These are phyloP conservation scores for Coemansia sp. DNA, from an alignment of 192 early-diverging fungal species.

Conservation along the genomic window DNA sequence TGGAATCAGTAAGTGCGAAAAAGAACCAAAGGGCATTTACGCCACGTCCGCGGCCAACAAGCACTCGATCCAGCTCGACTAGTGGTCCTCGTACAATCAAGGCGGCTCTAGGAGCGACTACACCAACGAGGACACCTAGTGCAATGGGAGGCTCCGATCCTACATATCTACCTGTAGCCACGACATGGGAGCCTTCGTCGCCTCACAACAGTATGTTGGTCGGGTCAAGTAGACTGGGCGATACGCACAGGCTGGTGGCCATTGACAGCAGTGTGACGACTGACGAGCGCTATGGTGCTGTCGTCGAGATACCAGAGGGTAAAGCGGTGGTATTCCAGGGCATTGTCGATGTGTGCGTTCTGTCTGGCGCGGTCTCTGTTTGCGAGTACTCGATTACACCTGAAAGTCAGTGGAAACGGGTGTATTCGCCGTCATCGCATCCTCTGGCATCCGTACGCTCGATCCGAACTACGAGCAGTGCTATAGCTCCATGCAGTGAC, in stretches of 20 bases:
- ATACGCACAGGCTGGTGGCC: neutral
- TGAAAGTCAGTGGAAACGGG: slow-evolving; percentile 31
- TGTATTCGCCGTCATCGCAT: slow-evolving; percentile 57
- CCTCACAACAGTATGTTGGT: slow-evolving; percentile 10
- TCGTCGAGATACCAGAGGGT: slow-evolving; percentile 23
- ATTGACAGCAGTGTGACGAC: slow-evolving; percentile 4
- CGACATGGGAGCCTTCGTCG: slow-evolving; percentile 20
- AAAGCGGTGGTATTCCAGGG: slow-evolving; percentile 43
- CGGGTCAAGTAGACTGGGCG: neutral
- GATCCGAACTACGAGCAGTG: neutral
- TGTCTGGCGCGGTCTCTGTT: slow-evolving; percentile 29
- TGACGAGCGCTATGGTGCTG: slow-evolving; percentile 25
- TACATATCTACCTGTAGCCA: slow-evolving; percentile 13
- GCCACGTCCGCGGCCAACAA: slow-evolving; percentile 15
- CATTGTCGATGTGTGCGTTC: slow-evolving; percentile 42
- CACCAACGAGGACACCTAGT: slow-evolving; percentile 6
- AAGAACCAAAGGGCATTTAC: slow-evolving; percentile 24
- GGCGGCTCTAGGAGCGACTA: neutral
- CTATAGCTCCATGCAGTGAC: neutral
- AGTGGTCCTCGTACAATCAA: neutral
- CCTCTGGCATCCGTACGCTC: slow-evolving; percentile 33
- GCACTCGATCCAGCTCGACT: slow-evolving; percentile 11
- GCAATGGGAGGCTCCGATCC: neutral
- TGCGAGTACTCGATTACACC: slow-evolving; percentile 28
- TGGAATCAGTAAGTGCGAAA: slow-evolving; percentile 1